Base-by-base conservation (phyloP, 2,329 filamentous ascomycete species). In the Claviceps monticola region DNA sequence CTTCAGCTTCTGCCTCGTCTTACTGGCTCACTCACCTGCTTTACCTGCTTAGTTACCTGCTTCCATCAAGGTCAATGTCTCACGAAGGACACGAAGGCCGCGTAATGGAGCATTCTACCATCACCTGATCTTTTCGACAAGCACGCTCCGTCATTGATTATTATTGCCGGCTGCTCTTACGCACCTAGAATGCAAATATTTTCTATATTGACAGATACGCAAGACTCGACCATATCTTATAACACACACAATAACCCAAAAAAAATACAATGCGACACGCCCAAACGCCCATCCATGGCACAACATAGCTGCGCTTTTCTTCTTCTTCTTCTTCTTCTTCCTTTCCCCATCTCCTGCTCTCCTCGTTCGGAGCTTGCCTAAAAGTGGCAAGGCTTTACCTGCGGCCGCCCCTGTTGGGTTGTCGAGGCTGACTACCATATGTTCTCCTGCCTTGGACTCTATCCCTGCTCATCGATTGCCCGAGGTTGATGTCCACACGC, bases 401-500 rank as follows among this genome's bases (percentile, higher is more conserved):
- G 39, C 53, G 48, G 34, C 57, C 56, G 8, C 56, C 55, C 8
- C 63, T 62, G 13, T n/a, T 50, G 16, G 51, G 21, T 66, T 88
- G 84, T 61, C 74, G 76, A 37, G 85, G 86, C 70, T 93, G 87
- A 62, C 84, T 88, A 41, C 88, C 88, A 63, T 91, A 93, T 45
- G 78, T 74, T 63, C 87, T 72, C 45, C 79, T 78, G 51, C 79
- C 76, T 58, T 79, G 66, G 57, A 74, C 78, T 71, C 84, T 86
- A 56, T 84, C 81, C 57, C 82, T 74, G 61, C 80, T 77, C 80
- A 91, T 78, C 63, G 86, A 87, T n/a, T 86, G 80, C 0, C 86
- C 87, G n/a, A 94, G 72, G 41, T 79, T 79, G 58, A 94, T 85
- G 62, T 94, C 88, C n/a, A 94, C 84, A 46, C 86, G 74, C 2